A percentile compares a stretch with the other conserved stretches of the same genome.
phyloP scores from a whole-genome alignment of 805 yeast genomes.

The Ogataea neopini region DNA sequence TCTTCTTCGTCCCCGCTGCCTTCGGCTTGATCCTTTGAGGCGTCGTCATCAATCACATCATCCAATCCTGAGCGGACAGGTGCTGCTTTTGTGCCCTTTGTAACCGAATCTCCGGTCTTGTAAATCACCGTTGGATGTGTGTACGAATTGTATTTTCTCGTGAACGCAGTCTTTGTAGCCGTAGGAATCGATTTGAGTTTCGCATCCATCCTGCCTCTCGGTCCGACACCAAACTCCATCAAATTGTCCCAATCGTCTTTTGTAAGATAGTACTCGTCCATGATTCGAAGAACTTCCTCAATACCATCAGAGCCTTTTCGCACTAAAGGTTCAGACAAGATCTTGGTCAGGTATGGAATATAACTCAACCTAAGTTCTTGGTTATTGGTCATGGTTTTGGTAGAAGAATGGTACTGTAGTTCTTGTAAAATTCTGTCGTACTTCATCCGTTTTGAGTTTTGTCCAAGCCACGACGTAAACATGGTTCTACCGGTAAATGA shows the following conservation, averaged over 20 bases:
- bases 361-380: slow-evolving; percentile 74
- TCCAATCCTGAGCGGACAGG: slow-evolving; percentile 59
- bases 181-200: slow-evolving; percentile 67
- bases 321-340: slow-evolving; percentile 59
- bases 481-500: slow-evolving; percentile 64
- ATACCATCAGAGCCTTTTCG: slow-evolving; percentile 63
- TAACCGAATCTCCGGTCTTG: slow-evolving; percentile 65
- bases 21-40: slow-evolving; percentile 42
- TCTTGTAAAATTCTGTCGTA: slow-evolving; percentile 80
- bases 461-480: slow-evolving; percentile 88
- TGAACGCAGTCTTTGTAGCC: slow-evolving; percentile 79
- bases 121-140: slow-evolving; percentile 86
- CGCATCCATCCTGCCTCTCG: slow-evolving; percentile 40
- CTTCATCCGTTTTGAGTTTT: slow-evolving; percentile 81
- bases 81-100: slow-evolving; percentile 33
- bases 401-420: slow-evolving; percentile 81
- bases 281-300: slow-evolving; percentile 57
- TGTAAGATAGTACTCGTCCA: slow-evolving; percentile 86
- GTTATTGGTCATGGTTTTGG: slow-evolving; percentile 76
- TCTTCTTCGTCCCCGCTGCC: slow-evolving; percentile 45
- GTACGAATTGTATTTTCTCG: slow-evolving; percentile 74
- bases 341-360: slow-evolving; percentile 61
- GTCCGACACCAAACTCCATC: slow-evolving; percentile 80
- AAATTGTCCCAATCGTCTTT: slow-evolving; percentile 91
- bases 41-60: slow-evolving; percentile 66